Evolutionary conservation across 805 yeast species (phyloP).

Genomic region (Torulaspora microellipsoides): DNA sequence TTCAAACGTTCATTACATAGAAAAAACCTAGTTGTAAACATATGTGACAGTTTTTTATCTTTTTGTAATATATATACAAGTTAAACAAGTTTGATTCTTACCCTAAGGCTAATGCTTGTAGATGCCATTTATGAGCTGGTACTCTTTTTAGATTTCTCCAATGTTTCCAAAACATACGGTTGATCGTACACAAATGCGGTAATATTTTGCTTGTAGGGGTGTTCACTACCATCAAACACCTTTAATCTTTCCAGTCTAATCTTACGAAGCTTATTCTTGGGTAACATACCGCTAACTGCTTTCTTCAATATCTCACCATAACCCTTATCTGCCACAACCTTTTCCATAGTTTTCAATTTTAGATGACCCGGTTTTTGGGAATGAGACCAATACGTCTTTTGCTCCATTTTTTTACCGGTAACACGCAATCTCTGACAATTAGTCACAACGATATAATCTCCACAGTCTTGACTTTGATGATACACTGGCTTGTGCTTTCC

Average conservation of each 20-base stretch:
- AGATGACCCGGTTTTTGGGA: conserved; percentile 86
- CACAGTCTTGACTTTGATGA: conserved; percentile 76
- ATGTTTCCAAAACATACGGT: conserved; percentile 37
- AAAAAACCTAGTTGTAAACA: no score
- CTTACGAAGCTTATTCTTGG: conserved; percentile 80
- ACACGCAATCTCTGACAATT: conserved; percentile 77
- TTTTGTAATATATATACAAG: conserved; percentile 1
- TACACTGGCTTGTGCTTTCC: conserved; percentile 97
- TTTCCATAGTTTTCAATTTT: conserved; percentile 76
- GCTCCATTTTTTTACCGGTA: conserved; percentile 80
- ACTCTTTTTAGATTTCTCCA: conserved; percentile 1
- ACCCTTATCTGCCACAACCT: conserved; percentile 71
- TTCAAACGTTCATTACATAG: no score
- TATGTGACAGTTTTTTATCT: background rate
- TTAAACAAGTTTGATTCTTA: no score
- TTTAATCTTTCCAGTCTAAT: conserved; percentile 78
- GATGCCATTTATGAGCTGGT: background rate
- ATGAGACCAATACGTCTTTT: conserved; percentile 86
- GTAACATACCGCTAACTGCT: conserved; percentile 96
- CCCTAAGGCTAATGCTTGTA: background rate
- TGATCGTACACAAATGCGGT: conserved; percentile 82
- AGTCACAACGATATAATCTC: conserved; percentile 95
- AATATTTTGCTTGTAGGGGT: conserved; percentile 80
- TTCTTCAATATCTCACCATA: conserved; percentile 76
- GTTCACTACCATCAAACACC: conserved; percentile 80